Evolutionary conservation across 371 early-diverging fungal species (phyloP), one percentile per base, ranked within the genome.

Genomic region (Actinomucor elegans): DNA sequence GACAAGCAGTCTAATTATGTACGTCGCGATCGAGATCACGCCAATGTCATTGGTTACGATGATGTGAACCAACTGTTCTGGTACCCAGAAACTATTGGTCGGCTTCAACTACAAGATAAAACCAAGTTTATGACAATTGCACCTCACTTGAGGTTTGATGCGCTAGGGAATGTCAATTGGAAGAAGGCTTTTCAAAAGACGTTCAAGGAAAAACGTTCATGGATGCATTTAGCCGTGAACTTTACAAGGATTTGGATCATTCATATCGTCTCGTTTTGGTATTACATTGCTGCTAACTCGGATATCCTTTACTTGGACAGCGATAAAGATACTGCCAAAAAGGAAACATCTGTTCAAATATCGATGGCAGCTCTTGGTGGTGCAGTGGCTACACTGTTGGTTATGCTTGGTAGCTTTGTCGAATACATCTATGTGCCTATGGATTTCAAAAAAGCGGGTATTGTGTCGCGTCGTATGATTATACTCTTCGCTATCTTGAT

Each of bases 31-130:
- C 77, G 80, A 38, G 94, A 93, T 51, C 94, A 94, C 67, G 75
- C 81, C 7, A 65, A 71, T 14, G 80, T 83, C 4, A 85, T 94
- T 41, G 93, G 93, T 18, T 93, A 93, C 65, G 94, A 92, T 60
- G 94, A 94, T 57, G 77, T 92, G 43, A 94, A 94, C 64, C 89
- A 94, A 60, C 69, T 86, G 5, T 94, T 94, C 65, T 92, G 93
- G 92, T 77, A 78, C 17, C 81, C 80, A 8, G 82, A 85, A 51
- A 75, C 77, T 3, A 73, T 93, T 43, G 66, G 75, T 29, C 69
- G 66, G n/a, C 80, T 92, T 28, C 59, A 58, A 11, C 65, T 86
- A 8, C 77, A 86, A 46, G 73, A 70, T 32, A 65, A 82, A 44
- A 52, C 77, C 1, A 58, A 67, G 18, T 57, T 91, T 26, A 80